Evolutionary conservation across 2,329 filamentous ascomycete species (phyloP), one percentile per base, ranked within the genome.

Genomic region (Xylaria sp.): DNA sequence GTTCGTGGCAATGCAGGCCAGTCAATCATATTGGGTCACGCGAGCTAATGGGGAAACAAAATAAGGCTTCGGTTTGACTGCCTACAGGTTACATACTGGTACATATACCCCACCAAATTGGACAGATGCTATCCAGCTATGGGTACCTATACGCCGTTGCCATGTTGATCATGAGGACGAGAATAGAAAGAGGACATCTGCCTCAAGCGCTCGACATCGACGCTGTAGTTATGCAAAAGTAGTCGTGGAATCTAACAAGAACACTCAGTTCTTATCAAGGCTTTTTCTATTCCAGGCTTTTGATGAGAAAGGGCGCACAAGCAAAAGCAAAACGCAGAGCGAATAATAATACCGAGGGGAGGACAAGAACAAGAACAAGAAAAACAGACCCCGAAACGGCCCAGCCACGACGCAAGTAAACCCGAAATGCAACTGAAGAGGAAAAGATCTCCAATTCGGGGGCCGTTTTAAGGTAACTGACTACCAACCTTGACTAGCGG

Each of bases 11-110:
- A 56, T 18, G 34, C 52, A 39, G 28, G 25, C 46, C 18, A 13
- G 48, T 54, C 39, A 52, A 23, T 58, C 41, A 28, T 46, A 28
- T 39, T 23, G 44, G 51, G 62, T 48, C 63, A 62, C 25, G 57
- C 57, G 44, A 62, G 57, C 44, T 6, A 44, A 31, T 31, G 51
- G 10, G 48, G 55, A 39, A 55, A 23, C 44, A 34, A 34, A 61
- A 50, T 41, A 50, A 46, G 34, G 13, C n/a, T 18, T 18, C 55
- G 23, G 25, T 39, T 25, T n/a, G 25, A 13, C 39, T 46, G 2
- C 39, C 23, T 58, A 25, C 12, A 15, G 12, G 31, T 23, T 6
- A n/a, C 54, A 3, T 54, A 34, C 13, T 28, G 3, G 28, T 28
- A 15, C 13, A 20, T 18, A 28, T 18, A 55, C 25, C 50, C 50